A percentile compares a stretch with the other conserved stretches of the same genome.
These are phyloP conservation scores for Karstenula rhodostoma DNA, from an alignment of 2,329 filamentous ascomycete species.

Conservation along the genomic window DNA sequence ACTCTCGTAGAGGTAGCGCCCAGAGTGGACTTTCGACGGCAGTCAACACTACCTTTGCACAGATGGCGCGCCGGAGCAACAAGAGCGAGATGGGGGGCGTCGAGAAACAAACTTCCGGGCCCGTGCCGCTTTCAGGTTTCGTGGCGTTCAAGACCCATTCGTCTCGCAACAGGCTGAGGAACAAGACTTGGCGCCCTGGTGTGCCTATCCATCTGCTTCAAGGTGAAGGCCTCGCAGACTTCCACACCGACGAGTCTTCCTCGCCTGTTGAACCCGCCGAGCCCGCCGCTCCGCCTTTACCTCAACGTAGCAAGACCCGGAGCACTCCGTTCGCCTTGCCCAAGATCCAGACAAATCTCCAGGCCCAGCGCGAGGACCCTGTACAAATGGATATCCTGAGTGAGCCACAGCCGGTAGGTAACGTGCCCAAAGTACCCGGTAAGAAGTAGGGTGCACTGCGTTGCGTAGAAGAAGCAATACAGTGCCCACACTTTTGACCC, in stretches of 20 bases:
- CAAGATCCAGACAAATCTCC: slow-evolving; percentile 17
- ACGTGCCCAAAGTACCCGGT: no score
- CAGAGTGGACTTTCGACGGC: slow-evolving; percentile 9
- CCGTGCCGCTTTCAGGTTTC: slow-evolving; percentile 28
- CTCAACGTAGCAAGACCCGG: not conserved
- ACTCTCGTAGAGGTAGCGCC: slow-evolving; percentile 6
- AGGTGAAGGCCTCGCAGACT: slow-evolving; percentile 7
- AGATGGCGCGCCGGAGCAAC: slow-evolving; percentile 39
- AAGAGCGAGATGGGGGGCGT: slow-evolving; percentile 24
- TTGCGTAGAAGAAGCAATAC: no score
- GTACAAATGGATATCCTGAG: not conserved
- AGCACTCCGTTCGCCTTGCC: slow-evolving; percentile 18
- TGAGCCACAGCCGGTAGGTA: not conserved
- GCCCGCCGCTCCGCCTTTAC: not conserved
- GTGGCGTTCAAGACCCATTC: slow-evolving; percentile 31
- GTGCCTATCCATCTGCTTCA: slow-evolving; percentile 29
- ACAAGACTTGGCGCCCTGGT: slow-evolving; percentile 36
- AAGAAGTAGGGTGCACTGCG: no score
- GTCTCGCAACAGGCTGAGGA: slow-evolving; percentile 26
- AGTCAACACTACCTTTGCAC: slow-evolving; percentile 32
- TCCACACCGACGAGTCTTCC: slow-evolving; percentile 13
- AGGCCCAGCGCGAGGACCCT: not conserved
- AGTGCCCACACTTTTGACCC: no score
- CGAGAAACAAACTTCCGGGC: slow-evolving; percentile 24
- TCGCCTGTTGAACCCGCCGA: not conserved